phyloP scores from a whole-genome alignment of 495 filamentous ascomycete species.

The Aspergillus sclerotioniger region DNA sequence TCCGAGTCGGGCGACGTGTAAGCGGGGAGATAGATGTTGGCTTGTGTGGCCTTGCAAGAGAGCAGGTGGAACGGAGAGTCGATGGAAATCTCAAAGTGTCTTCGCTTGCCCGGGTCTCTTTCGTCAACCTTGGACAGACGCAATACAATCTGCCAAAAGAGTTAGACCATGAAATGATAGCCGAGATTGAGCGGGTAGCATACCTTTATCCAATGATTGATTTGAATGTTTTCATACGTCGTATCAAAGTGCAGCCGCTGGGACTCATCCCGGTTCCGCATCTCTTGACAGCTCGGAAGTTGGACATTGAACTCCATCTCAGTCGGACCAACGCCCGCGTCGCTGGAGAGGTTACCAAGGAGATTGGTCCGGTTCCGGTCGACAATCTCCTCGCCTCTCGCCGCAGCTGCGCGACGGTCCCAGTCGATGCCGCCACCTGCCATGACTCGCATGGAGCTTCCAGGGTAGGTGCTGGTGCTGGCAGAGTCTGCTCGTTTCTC shows the following conservation, averaged over 20 bases:
- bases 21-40: slow-evolving; percentile 84
- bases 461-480: slow-evolving; percentile 70
- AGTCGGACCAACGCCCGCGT: slow-evolving; percentile 73
- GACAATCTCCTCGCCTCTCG: slow-evolving; percentile 57
- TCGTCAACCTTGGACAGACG: slow-evolving; percentile 86
- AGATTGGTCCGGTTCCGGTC: slow-evolving; percentile 62
- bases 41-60: slow-evolving; percentile 87
- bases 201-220: slow-evolving; percentile 99
- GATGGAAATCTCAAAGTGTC: slow-evolving; percentile 98
- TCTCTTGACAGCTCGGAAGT: slow-evolving; percentile 85
- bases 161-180: background rate
- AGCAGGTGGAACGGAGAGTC: slow-evolving; percentile 96
- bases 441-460: slow-evolving; percentile 75
- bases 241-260: slow-evolving; percentile 86
- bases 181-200: slow-evolving; percentile 12
- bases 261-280: slow-evolving; percentile 71
- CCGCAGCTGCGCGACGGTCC: slow-evolving; percentile 58
- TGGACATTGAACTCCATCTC: slow-evolving; percentile 98
- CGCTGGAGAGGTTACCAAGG: slow-evolving; percentile 72
- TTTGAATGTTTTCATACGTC: slow-evolving; percentile 93
- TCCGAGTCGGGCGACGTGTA: slow-evolving; percentile 66
- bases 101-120: slow-evolving; percentile 74
- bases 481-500: slow-evolving; percentile 87
- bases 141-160: slow-evolving; percentile 75
- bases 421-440: slow-evolving; percentile 78